These are phyloP conservation scores for Trichosporon sp. DNA, from an alignment of 1,284 basidiomycete species.

Conservation along the genomic window DNA sequence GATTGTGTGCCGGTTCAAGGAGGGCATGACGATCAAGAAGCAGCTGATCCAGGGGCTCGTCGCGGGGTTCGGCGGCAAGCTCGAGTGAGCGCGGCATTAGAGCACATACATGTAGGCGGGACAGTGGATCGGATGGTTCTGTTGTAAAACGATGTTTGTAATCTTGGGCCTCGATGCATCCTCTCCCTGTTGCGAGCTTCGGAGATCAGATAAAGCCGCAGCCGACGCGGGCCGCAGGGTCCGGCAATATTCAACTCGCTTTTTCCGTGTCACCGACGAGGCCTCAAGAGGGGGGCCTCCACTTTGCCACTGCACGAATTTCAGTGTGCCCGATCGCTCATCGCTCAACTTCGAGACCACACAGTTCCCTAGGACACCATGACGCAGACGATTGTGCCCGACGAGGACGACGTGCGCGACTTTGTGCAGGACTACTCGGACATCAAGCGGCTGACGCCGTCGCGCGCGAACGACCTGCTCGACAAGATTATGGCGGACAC, in stretches of 20 bases:
- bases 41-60: conserved; percentile 41
- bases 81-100: conserved; percentile 24
- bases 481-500: conserved; percentile 13
- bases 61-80: conserved; percentile 44
- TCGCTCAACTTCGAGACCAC: too few species aligned
- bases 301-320: not conserved
- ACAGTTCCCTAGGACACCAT: not conserved
- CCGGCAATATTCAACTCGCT: not conserved
- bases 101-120: not conserved
- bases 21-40: conserved; percentile 45
- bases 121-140: not conserved
- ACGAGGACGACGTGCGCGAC: conserved; percentile 23
- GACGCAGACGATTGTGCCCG: conserved; percentile 2
- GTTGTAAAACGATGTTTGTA: conserved; percentile 10
- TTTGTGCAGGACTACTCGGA: conserved; percentile 20
- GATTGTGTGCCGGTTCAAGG: conserved; percentile 45
- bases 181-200: not conserved
- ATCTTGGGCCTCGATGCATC: not conserved
- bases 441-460: conserved; percentile 16
- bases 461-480: conserved; percentile 18
- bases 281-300: too few species aligned
- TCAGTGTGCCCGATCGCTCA: not conserved
- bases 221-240: not conserved
- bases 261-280: conserved; percentile 1
- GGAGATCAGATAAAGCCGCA: not conserved